These are phyloP conservation scores for Exophiala mesophila DNA, from an alignment of 2,329 filamentous ascomycete species.

Conservation along the genomic window DNA sequence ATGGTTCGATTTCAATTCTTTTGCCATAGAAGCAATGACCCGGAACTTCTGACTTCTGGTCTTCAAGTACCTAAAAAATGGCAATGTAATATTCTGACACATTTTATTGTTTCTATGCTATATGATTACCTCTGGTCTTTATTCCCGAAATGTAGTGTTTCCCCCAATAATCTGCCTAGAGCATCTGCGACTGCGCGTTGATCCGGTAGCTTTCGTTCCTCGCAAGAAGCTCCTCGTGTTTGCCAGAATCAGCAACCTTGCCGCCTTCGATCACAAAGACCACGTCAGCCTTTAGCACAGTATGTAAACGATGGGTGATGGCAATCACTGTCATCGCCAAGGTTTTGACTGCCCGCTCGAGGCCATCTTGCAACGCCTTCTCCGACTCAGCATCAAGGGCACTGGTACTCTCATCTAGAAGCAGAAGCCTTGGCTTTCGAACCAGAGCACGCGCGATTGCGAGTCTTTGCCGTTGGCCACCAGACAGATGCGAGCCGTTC, in stretches of 20 bases:
- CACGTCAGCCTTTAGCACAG: slow-evolving; percentile 62
- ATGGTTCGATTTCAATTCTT: no score
- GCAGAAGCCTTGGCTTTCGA: slow-evolving; percentile 50
- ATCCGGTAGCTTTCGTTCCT: slow-evolving; percentile 62
- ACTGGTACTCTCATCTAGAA: slow-evolving; percentile 59
- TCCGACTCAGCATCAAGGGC: slow-evolving; percentile 54
- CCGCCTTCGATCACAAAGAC: slow-evolving; percentile 66
- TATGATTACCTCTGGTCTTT: no score
- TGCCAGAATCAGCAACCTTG: slow-evolving; percentile 75
- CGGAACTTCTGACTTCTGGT: no score
- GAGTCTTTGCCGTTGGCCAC: slow-evolving; percentile 56
- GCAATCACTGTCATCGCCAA: slow-evolving; percentile 37
- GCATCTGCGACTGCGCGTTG: slow-evolving; percentile 13
- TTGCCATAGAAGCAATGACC: no score
- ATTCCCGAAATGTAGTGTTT: no score
- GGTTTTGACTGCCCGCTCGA: slow-evolving; percentile 50
- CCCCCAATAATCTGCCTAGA: no score
- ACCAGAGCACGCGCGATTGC: slow-evolving; percentile 56
- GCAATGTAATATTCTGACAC: no score
- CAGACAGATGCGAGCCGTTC: slow-evolving; percentile 51
- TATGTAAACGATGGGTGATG: slow-evolving; percentile 40
- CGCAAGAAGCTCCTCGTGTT: slow-evolving; percentile 66
- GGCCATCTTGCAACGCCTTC: slow-evolving; percentile 41
- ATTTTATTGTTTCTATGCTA: no score
- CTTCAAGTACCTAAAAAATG: no score